Percentiles rank a stretch among this genome's conserved stretches.
phyloP scores from a whole-genome alignment of 1,284 basidiomycete species.

The Earliella scabrosa region DNA sequence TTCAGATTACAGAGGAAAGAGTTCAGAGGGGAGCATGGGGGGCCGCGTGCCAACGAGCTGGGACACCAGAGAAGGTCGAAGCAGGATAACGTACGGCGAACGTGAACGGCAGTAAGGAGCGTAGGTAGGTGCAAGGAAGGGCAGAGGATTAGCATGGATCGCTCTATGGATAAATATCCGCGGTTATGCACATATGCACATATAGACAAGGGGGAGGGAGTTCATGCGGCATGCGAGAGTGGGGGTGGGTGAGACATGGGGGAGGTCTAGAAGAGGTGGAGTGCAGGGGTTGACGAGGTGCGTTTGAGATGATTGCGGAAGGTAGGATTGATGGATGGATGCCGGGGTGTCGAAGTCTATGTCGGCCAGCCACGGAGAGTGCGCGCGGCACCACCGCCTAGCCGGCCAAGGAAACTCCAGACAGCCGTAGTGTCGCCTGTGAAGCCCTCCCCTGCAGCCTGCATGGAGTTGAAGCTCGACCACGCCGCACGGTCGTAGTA shows the following conservation, averaged over 20 bases:
- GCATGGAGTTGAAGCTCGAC: constrained; percentile 75
- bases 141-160: constrained; percentile 27
- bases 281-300: not conserved
- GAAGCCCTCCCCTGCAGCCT: constrained; percentile 70
- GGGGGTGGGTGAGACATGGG: constrained; percentile 6
- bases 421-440: constrained; percentile 51
- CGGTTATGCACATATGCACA: constrained; percentile 20
- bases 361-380: constrained; percentile 74
- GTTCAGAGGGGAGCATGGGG: not conserved
- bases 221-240: constrained; percentile 8
- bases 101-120: constrained; percentile 11
- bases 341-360: constrained; percentile 4
- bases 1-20: too few relatives aligned
- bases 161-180: constrained; percentile 24
- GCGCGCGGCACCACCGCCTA: constrained; percentile 72
- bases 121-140: constrained; percentile 26
- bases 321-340: not conserved
- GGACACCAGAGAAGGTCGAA: not conserved
- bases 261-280: not conserved
- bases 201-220: constrained; percentile 10
- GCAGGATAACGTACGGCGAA: not conserved
- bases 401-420: constrained; percentile 64
- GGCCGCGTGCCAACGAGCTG: not conserved
- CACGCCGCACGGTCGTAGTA: constrained; percentile 80
- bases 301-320: not conserved